Conservation (phyloP, 495 filamentous ascomycete genomes). For the Talaromyces trachyspermus region DNA sequence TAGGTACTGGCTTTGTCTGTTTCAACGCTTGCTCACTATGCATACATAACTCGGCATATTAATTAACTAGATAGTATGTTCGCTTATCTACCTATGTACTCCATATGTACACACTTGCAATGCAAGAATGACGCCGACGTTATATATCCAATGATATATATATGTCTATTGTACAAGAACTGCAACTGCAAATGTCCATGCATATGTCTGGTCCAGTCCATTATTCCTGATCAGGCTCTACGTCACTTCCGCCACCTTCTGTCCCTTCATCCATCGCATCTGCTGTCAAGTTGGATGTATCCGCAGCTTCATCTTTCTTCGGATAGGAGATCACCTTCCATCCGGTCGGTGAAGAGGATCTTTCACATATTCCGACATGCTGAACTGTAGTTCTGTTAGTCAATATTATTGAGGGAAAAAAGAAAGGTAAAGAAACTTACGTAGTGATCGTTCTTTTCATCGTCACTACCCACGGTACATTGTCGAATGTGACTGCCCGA, state of each 20-base stretch:
- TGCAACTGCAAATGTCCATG: neutral
- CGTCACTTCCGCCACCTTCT: constrained; percentile 28
- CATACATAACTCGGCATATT: too few relatives aligned
- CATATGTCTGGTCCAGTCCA: neutral
- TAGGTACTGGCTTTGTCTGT: neutral
- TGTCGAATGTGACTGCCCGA: constrained; percentile 91
- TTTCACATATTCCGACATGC: constrained; percentile 80
- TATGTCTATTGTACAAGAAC: constrained; percentile 4
- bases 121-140: too few relatives aligned
- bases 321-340: constrained; percentile 71
- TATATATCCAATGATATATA: neutral
- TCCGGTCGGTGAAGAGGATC: constrained; percentile 53
- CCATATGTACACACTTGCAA: too few relatives aligned
- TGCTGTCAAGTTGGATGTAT: constrained; percentile 36
- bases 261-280: constrained; percentile 39
- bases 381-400: constrained; percentile 47
- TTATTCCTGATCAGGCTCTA: constrained; percentile 6
- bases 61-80: too few relatives aligned
- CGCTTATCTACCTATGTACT: too few relatives aligned
- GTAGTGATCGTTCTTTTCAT: constrained; percentile 99
- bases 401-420: neutral
- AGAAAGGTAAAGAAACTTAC: constrained; percentile 24
- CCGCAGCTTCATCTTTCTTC: constrained; percentile 33
- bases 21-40: too few relatives aligned
- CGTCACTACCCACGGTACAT: constrained; percentile 93